These are phyloP conservation scores for Solanum bukasovii DNA, from an alignment of 257 asterid species.

Conservation along the genomic window DNA sequence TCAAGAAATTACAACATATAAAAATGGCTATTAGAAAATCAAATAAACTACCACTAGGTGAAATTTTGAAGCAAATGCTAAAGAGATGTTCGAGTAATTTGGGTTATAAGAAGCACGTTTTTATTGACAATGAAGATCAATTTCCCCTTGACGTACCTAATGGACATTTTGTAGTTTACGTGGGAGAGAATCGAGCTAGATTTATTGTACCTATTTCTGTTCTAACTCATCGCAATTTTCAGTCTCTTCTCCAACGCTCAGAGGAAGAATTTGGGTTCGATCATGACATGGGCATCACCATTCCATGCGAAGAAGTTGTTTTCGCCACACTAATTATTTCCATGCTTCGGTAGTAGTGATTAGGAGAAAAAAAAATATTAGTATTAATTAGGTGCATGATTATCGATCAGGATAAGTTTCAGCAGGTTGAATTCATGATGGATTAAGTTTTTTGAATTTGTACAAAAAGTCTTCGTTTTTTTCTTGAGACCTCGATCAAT, in stretches of 20 bases:
- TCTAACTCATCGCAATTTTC: not conserved
- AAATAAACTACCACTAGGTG: slow-evolving; percentile 5
- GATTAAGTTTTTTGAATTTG: too few relatives aligned
- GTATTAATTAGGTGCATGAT: too few relatives aligned
- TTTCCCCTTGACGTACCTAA: slow-evolving; percentile 40
- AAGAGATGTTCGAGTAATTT: slow-evolving; percentile 6
- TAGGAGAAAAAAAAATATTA: too few relatives aligned
- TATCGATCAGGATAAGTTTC: too few relatives aligned
- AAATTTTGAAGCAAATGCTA: slow-evolving; percentile 7
- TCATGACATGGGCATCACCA: not conserved
- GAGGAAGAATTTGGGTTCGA: not conserved
- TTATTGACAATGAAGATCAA: not conserved
- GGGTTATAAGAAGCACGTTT: not conserved
- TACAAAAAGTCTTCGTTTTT: too few relatives aligned
- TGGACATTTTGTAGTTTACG: slow-evolving; percentile 18
- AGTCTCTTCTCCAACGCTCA: not conserved
- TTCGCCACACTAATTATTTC: not conserved
- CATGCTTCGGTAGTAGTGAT: too few relatives aligned
- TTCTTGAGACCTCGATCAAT: too few relatives aligned
- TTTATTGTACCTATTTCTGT: not conserved
- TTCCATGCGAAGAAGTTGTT: slow-evolving; percentile 24
- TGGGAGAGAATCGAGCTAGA: not conserved
- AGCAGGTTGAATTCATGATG: too few relatives aligned
- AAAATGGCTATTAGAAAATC: slow-evolving; percentile 9
- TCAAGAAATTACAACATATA: not conserved